Evolutionary conservation across 768 basidiomycete species (phyloP), one percentile per base, ranked within the genome.

Genomic region (Rubroboletus pulcherrimus): DNA sequence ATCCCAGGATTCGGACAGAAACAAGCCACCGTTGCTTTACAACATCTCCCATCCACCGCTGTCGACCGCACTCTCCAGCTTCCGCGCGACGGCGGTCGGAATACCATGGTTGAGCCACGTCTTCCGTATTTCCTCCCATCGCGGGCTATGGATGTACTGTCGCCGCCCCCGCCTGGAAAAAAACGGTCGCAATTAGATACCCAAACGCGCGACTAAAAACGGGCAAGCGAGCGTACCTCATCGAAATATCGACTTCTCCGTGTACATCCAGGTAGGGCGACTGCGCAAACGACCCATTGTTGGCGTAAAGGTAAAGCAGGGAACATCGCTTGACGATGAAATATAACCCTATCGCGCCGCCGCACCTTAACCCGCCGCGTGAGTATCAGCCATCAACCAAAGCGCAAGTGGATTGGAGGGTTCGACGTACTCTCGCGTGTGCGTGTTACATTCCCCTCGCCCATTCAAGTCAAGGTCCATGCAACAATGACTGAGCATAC

Each of bases 181-280:
- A 21, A 49, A 14, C 46, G 14, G 37, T 38, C 7, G 33, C 21
- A 1, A 6, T 48, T 24, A 53, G 53, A 21, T 14, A 33, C 40
- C 41, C 39, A 33, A 42, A 29, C 31, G 7, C 43, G 7, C n/a
- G 44, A 37, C 35, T n/a, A 47, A 24, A 39, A 30, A 14, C 8
- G 30, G 43, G 44, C 6, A 14, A 26, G 9, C 4, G 10, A 33
- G 66, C 79, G 54, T 63, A 93, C 94, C 92, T 85, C 87, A 96
- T 92, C 3, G 88, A 89, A 12, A 91, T 77, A 69, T 98, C 96
- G 2, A 93, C 81, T 65, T 98, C 97, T 1, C 96, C 97, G 57
- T 98, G 97, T 1, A 83, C 82, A 63, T 99, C 97, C 39, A 98
- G 80, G 65, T 97, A 98, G 0, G 96, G 94, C 31, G 95, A 89